phyloP scores from a whole-genome alignment of 2,329 filamentous ascomycete species.

The Geosmithia morbida region DNA sequence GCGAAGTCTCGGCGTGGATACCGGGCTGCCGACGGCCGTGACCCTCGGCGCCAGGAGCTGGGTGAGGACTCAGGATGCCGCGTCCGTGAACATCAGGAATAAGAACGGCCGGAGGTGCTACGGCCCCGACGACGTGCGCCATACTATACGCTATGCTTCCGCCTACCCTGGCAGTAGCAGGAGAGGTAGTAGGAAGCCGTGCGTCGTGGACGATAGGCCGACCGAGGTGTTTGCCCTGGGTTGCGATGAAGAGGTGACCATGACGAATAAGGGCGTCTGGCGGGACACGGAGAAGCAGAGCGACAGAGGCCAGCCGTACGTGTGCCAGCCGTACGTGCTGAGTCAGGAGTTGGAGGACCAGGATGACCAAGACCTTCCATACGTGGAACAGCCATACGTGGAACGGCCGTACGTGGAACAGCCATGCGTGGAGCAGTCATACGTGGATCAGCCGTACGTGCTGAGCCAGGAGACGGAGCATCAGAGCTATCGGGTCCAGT shows the following conservation, averaged over 20 bases:
- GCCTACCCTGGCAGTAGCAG: not conserved
- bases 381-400: too few relatives aligned
- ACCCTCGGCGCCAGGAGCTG: constrained; percentile 39
- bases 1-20: constrained; percentile 37
- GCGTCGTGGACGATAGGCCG: not conserved
- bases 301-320: too few relatives aligned
- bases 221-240: constrained; percentile 23
- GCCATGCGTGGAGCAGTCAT: too few relatives aligned
- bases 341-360: too few relatives aligned
- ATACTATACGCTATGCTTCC: constrained; percentile 8
- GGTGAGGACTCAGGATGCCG: constrained; percentile 47
- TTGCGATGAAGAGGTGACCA: constrained; percentile 25
- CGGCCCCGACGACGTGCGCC: constrained; percentile 27
- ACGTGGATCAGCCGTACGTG: too few relatives aligned
- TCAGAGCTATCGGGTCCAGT: not conserved
- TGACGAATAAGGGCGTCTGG: constrained; percentile 24
- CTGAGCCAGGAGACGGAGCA: not conserved
- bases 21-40: constrained; percentile 40
- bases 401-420: too few relatives aligned
- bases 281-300: constrained; percentile 2
- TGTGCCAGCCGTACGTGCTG: too few relatives aligned
- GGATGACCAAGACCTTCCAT: too few relatives aligned
- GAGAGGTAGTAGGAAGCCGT: not conserved
- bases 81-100: constrained; percentile 28
- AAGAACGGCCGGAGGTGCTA: constrained; percentile 32